A percentile compares a stretch with the other conserved stretches of the same genome.
These are phyloP conservation scores for Atkinsonella hypoxylon DNA, from an alignment of 2,329 filamentous ascomycete species.

Conservation along the genomic window DNA sequence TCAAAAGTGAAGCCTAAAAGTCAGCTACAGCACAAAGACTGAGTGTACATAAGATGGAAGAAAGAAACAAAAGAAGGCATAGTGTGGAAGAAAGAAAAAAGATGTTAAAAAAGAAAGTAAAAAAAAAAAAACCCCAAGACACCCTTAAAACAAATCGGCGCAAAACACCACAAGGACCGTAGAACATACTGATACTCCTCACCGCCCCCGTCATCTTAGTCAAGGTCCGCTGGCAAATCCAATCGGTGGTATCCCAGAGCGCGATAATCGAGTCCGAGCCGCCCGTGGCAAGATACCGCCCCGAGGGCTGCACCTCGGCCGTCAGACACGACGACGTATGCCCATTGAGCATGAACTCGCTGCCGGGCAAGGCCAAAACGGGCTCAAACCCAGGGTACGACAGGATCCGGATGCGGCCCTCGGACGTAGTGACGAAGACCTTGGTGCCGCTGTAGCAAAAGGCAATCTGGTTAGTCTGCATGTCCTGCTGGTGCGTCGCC, in stretches of 20 bases:
- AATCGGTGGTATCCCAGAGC: conserved; percentile 67
- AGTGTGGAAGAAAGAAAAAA: neutral
- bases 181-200: conserved; percentile 48
- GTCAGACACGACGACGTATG: conserved; percentile 63
- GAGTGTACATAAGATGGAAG: too few species aligned
- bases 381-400: conserved; percentile 54
- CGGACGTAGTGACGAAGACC: conserved; percentile 57
- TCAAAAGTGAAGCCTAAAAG: conserved; percentile 61
- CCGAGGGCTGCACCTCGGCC: conserved; percentile 58
- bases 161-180: neutral
- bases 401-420: conserved; percentile 59
- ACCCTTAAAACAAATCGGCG: neutral
- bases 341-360: conserved; percentile 52
- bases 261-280: conserved; percentile 65
- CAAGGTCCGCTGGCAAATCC: conserved; percentile 63
- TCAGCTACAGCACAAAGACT: neutral
- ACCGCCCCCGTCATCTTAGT: conserved; percentile 59
- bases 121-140: neutral
- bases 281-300: conserved; percentile 60
- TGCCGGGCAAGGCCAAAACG: conserved; percentile 36
- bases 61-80: too few species aligned
- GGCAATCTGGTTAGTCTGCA: conserved; percentile 59
- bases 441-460: conserved; percentile 65
- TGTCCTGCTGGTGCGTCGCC: conserved; percentile 45
- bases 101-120: neutral